These are phyloP conservation scores for Leptodontidium sp. DNA, from an alignment of 2,329 filamentous ascomycete genomes.

Conservation along the genomic window DNA sequence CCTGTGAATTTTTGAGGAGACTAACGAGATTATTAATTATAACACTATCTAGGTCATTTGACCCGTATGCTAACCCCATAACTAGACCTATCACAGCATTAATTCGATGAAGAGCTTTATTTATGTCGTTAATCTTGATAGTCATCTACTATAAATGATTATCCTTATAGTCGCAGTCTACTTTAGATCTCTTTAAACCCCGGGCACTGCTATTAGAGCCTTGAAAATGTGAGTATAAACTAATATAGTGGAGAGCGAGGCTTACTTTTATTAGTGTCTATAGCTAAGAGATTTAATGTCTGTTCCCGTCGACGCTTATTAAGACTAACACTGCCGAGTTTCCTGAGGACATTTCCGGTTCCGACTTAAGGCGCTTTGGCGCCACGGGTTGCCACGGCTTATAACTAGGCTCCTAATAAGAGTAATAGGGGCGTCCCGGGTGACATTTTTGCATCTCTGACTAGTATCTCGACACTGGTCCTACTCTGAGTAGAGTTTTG, in stretches of 20 bases:
- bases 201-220: constrained; percentile 1
- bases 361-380: too few species aligned
- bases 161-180: constrained; percentile 16
- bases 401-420: not conserved
- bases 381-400: constrained; percentile 5
- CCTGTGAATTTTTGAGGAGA: constrained; percentile 11
- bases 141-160: constrained; percentile 13
- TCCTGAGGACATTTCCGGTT: too few species aligned
- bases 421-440: not conserved
- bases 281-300: too few species aligned
- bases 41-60: constrained; percentile 5
- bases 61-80: constrained; percentile 12
- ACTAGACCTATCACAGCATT: constrained; percentile 15
- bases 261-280: too few species aligned
- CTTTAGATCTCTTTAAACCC: constrained; percentile 18
- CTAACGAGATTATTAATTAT: constrained; percentile 1
- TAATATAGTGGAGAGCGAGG: constrained; percentile 8
- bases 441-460: constrained; percentile 2
- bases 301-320: too few species aligned
- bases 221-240: constrained; percentile 10
- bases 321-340: too few species aligned
- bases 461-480: not conserved
- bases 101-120: constrained; percentile 14
- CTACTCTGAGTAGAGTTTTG: too few species aligned
- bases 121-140: constrained; percentile 12